Evolutionary conservation across 208 protist genomes (phyloP).

Genomic region (Eutreptiella sp.): DNA sequence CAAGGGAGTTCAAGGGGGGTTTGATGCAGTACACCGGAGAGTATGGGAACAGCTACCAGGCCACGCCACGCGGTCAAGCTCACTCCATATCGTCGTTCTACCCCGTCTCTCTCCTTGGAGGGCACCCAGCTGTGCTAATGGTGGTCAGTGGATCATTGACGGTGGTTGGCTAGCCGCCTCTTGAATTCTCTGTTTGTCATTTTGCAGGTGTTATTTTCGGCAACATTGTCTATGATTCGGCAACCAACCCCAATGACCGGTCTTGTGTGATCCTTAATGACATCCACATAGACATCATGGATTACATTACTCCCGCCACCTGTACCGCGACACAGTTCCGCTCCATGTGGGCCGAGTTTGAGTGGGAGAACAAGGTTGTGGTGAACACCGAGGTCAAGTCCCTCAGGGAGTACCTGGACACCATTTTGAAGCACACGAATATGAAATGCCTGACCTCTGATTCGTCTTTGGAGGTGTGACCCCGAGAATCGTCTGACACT

Average conservation of each 20-base stretch:
- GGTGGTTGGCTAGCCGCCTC: too few species aligned
- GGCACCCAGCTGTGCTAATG: too few species aligned
- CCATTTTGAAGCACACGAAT: conserved; percentile 84
- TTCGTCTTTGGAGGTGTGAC: too few species aligned
- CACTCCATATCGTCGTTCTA: too few species aligned
- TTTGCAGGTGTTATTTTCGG: conserved; percentile 95
- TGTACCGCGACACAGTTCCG: conserved; percentile 85
- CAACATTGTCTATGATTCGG: conserved; percentile 90
- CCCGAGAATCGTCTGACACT: too few species aligned
- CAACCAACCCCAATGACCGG: conserved; percentile 57
- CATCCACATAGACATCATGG: conserved; percentile 97
- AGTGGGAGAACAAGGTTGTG: conserved; percentile 97
- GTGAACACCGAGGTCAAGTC: conserved; percentile 69
- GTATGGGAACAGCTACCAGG: too few species aligned
- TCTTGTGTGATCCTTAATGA: conserved; percentile 89
- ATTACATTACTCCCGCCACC: conserved; percentile 89
- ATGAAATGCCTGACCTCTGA: conserved; percentile 79
- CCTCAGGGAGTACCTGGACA: conserved; percentile 77
- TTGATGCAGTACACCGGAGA: too few species aligned
- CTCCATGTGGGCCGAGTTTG: conserved; percentile 95
- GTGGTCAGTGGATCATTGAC: too few species aligned
- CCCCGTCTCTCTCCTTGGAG: too few species aligned
- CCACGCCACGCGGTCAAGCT: too few species aligned
- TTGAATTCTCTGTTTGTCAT: too few species aligned
- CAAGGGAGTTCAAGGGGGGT: too few species aligned